Base-by-base conservation (phyloP, 768 basidiomycete species). In the Serendipita sp. region DNA sequence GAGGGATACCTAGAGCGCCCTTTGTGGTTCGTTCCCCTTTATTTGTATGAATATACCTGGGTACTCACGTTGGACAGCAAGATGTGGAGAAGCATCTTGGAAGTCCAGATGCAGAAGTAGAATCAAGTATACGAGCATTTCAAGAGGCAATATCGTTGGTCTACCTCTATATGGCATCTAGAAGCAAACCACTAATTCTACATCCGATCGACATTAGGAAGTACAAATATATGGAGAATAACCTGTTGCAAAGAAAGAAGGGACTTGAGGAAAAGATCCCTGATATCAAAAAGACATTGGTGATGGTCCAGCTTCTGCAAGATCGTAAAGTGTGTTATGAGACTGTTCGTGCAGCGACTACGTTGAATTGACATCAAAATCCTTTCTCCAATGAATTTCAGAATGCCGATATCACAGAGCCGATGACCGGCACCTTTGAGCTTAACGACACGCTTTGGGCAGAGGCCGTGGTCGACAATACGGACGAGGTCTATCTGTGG, bases 201-300 rank as follows among this genome's bases (percentile, higher is more conserved):
- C 73, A n/a, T 8, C 8, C 7, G 8, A 8, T 32, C 30, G 48
- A 51, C n/a, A 8, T 71, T 76, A 99, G 95, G 70, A 98, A 99
- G 79, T 98, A 99, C 78, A 88, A 89, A 60, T 97, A 95, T 76
- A 98, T 99, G 95, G 95, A 98, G 69, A 76, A 83, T 15, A 93
- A 84, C 72, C 78, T 94, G 58, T 77, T 84, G 3, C 87, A 91
- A 71, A 82, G 93, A 52, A 80, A 88, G 63, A 80, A 80, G 63
- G 83, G 86, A 16, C 79, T 97, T 3, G 88, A 93, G 69, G 89
- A 91, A 67, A 98, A 99, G 79, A 93, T 97, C 44, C 94, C 95
- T 0, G 96, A 99, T 73, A 91, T 98, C 71, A 83, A 82, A 70
- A 92, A 93, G 77, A 97, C 94, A 2, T 75, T 99, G 47, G 80